These are phyloP conservation scores for Pyronema domesticum DNA, from an alignment of 495 filamentous ascomycete species.

Conservation along the genomic window DNA sequence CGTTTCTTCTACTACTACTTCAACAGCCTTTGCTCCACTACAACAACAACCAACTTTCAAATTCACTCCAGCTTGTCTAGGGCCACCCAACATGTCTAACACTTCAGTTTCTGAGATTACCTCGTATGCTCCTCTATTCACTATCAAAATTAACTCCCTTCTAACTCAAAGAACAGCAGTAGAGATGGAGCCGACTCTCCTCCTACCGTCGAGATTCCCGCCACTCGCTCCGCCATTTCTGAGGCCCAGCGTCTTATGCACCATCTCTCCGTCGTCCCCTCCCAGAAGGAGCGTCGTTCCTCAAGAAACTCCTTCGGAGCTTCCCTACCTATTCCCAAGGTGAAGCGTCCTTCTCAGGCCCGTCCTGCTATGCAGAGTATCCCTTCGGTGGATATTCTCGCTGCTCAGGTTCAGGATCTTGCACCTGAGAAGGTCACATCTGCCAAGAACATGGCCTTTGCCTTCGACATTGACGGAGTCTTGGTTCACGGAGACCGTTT, in stretches of 20 bases:
- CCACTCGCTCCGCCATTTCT: slow-evolving; percentile 48
- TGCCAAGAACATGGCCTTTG: slow-evolving; percentile 51
- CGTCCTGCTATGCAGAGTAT: slow-evolving; percentile 34
- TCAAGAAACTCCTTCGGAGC: slow-evolving; percentile 69
- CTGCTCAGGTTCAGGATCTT: slow-evolving; percentile 55
- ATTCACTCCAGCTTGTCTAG: too few relatives aligned
- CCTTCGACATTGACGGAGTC: slow-evolving; percentile 50
- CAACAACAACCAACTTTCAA: too few relatives aligned
- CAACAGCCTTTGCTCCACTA: too few relatives aligned
- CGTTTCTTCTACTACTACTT: too few relatives aligned
- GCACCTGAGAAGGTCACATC: slow-evolving; percentile 45
- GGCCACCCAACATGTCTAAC: too few relatives aligned
- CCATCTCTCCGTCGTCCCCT: slow-evolving; percentile 47
- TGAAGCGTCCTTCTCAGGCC: slow-evolving; percentile 50
- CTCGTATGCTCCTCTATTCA: too few relatives aligned
- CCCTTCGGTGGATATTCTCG: slow-evolving; percentile 49
- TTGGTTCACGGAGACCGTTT: slow-evolving; percentile 46
- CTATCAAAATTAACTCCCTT: too few relatives aligned
- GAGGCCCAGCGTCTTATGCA: slow-evolving; percentile 58
- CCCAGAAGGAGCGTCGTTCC: slow-evolving; percentile 44
- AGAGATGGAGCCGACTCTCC: not conserved
- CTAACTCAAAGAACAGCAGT: too few relatives aligned
- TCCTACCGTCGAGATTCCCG: slow-evolving; percentile 50
- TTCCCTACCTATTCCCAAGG: slow-evolving; percentile 56
- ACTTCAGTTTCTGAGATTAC: too few relatives aligned